A percentile compares a stretch with the other conserved stretches of the same genome.
Conservation (phyloP, 2,329 filamentous ascomycete genomes). For the Neoscytalidium dimidiatum region DNA sequence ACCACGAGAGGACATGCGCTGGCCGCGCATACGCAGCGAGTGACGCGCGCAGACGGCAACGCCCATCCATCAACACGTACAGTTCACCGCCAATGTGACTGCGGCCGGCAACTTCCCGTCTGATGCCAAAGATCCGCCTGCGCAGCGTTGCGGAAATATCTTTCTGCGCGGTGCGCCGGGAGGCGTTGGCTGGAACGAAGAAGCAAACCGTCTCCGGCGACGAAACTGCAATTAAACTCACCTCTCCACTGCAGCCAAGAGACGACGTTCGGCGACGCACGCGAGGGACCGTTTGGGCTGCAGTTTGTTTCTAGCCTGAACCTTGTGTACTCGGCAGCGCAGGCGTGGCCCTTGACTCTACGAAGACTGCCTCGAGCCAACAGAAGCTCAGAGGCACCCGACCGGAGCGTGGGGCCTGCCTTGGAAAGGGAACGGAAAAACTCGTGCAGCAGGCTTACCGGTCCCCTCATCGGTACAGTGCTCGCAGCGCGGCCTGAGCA, state of each 20-base stretch:
- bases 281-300: slow-evolving; percentile 4
- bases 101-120: slow-evolving; percentile 8
- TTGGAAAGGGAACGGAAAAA: neutral
- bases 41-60: slow-evolving; percentile 4
- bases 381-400: neutral
- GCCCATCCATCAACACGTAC: neutral
- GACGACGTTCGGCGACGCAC: neutral
- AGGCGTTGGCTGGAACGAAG: neutral
- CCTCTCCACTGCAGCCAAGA: slow-evolving; percentile 1
- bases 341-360: neutral
- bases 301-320: neutral
- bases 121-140: neutral
- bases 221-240: slow-evolving; percentile 11
- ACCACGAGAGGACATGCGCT: neutral
- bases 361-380: neutral
- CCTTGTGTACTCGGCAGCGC: neutral
- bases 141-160: neutral
- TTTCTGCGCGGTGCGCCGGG: neutral
- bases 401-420: no score
- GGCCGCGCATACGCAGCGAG: slow-evolving; percentile 6
- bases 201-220: neutral
- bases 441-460: neutral
- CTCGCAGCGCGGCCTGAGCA: neutral
- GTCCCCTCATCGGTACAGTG: neutral
- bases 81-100: slow-evolving; percentile 11